A percentile compares a stretch with the other conserved stretches of the same genome.
Conservation (phyloP, 495 filamentous ascomycete genomes). For the Daldinia concentrica region DNA sequence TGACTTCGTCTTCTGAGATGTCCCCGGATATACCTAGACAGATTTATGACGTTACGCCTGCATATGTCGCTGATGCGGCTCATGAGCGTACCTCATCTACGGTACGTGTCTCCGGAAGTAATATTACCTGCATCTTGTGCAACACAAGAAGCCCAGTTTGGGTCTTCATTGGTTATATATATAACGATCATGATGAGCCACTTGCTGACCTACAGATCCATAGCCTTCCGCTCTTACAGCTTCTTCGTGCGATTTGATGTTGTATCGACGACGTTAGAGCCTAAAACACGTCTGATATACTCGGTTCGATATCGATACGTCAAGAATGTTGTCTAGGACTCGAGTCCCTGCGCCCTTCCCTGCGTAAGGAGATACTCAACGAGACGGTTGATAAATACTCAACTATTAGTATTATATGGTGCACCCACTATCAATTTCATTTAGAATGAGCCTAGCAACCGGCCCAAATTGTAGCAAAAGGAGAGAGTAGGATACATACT, state of each 20-base stretch:
- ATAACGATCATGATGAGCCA: neutral
- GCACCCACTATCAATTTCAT: neutral
- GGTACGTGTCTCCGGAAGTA: neutral
- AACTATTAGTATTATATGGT: neutral
- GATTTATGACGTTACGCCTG: neutral
- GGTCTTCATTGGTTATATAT: neutral
- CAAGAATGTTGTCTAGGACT: neutral
- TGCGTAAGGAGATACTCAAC: neutral
- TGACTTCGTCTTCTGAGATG: neutral
- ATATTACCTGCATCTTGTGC: neutral
- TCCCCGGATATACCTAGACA: neutral
- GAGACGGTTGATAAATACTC: neutral
- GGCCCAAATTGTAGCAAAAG: neutral
- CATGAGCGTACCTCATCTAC: neutral
- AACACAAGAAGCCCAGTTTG: neutral
- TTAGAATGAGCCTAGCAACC: neutral
- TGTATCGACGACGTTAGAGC: neutral
- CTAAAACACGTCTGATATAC: neutral
- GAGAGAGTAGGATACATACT: neutral
- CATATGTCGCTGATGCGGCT: slow-evolving; percentile 14
- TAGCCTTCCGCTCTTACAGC: neutral
- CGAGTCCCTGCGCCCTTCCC: too few relatives aligned
- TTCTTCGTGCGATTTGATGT: neutral
- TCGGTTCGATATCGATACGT: neutral
- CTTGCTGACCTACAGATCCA: neutral